Base-by-base conservation (phyloP, 805 yeast species). In the Blastobotrys terrestris region DNA sequence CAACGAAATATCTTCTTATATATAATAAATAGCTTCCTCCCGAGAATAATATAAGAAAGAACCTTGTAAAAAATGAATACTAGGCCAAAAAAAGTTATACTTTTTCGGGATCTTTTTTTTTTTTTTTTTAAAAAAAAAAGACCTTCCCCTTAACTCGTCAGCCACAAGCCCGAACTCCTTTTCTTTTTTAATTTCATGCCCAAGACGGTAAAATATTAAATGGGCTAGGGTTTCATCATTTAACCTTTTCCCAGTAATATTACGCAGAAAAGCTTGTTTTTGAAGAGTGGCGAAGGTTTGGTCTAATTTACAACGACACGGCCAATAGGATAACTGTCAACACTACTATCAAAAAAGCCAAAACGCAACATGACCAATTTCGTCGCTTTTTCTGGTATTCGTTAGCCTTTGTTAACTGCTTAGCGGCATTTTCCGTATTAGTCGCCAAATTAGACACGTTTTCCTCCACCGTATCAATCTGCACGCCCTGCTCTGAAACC, bases 401-500 rank as follows among this genome's bases (percentile, higher is more conserved):
- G 57, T 89, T 81, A 3, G 97, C 96, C 61, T 80, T 82, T 7
- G 67, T 67, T 48, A 91, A 73, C 63, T 90, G 95, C 18, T 78
- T 76, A 31, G 81, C 77, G 0, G 96, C 96, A 51, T 77, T 77
- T 52, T 82, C 84, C 3, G 87, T 78, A 61, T 87, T 84, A 19
- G 72, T 76, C 3, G 83, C 79, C 55, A 85, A 72, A 46, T 77
- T 79, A 21, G 82, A 69, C 45, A 91, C 74, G 67, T 89, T 89
- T 56, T 84, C 88, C 63, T 89, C 97, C 15, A 91, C 81, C 0
- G 90, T 80, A 63, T 89, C 95, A 15, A 91, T 76, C 59, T 87
- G 90, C 31, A 79, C 83, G 3, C 96, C 96, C 65, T 91, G 97
- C 66, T 88, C 91, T 50, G 77, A 74, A 1, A 91, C 94, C 60